These are phyloP conservation scores for Rhynchosporium graminicola DNA, from an alignment of 2,329 filamentous ascomycete species.

Conservation along the genomic window DNA sequence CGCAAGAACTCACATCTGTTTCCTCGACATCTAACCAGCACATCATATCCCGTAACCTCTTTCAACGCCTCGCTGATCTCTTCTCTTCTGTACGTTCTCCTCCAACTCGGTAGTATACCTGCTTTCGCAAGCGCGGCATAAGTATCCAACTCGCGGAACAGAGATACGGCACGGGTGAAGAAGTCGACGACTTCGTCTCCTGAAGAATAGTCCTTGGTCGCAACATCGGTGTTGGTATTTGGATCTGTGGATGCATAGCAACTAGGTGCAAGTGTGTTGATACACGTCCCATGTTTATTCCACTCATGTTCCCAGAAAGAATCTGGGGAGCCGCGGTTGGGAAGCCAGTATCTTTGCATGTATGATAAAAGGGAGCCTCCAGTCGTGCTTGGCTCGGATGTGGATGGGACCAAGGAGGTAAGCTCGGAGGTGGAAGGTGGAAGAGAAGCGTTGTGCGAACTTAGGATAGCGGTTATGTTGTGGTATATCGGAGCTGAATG, in stretches of 20 bases:
- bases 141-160: slow-evolving; percentile 28
- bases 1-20: slow-evolving; percentile 34
- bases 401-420: not conserved
- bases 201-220: slow-evolving; percentile 31
- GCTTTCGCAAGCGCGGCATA: slow-evolving; percentile 46
- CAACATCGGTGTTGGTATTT: slow-evolving; percentile 16
- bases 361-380: slow-evolving; percentile 53
- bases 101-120: slow-evolving; percentile 54
- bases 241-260: slow-evolving; percentile 56
- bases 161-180: slow-evolving; percentile 21
- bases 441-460: slow-evolving; percentile 38
- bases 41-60: slow-evolving; percentile 47
- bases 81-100: slow-evolving; percentile 44
- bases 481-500: slow-evolving; percentile 61
- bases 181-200: slow-evolving; percentile 30
- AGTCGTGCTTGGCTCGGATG: slow-evolving; percentile 46
- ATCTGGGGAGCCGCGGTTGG: slow-evolving; percentile 63
- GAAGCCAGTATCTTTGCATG: slow-evolving; percentile 66
- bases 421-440: not conserved
- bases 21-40: slow-evolving; percentile 48
- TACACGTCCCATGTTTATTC: slow-evolving; percentile 73
- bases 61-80: slow-evolving; percentile 47
- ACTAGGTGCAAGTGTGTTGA: slow-evolving; percentile 64
- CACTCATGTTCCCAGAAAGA: slow-evolving; percentile 75
- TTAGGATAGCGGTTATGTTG: slow-evolving; percentile 65